Evolutionary conservation across 2,329 filamentous ascomycete species (phyloP).

Genomic region (Xylaria sp.): DNA sequence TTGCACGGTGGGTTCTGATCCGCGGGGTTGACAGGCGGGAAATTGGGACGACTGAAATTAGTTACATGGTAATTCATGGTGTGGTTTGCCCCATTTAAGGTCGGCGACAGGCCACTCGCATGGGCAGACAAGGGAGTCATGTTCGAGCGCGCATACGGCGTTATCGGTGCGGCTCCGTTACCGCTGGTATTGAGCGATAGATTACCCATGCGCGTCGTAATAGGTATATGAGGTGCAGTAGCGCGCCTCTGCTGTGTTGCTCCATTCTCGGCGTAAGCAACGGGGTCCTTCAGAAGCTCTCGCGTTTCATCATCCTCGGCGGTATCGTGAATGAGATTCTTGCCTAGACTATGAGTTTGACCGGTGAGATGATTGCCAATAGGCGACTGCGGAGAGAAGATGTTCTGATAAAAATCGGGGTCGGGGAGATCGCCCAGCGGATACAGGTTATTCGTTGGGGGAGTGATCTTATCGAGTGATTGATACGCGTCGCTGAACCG

Average conservation of each 20-base stretch:
- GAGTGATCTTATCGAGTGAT: conserved; percentile 69
- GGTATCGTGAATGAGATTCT: conserved; percentile 76
- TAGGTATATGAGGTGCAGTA: conserved; percentile 77
- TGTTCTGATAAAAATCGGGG: conserved; percentile 68
- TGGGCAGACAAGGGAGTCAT: conserved; percentile 56
- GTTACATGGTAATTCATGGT: conserved; percentile 62
- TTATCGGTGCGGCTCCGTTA: conserved; percentile 65
- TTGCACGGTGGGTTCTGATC: conserved; percentile 98
- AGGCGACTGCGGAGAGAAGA: conserved; percentile 80
- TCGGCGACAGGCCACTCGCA: conserved; percentile 66
- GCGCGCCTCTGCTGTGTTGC: conserved; percentile 69
- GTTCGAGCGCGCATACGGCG: conserved; percentile 55
- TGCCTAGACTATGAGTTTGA: conserved; percentile 70
- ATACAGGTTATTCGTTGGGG: conserved; percentile 66
- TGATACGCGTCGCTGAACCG: conserved; percentile 73
- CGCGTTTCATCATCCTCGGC: conserved; percentile 77
- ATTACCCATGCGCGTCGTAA: conserved; percentile 72
- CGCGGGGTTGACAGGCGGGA: conserved; percentile 90
- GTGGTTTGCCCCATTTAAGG: conserved; percentile 59
- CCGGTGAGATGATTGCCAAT: conserved; percentile 77
- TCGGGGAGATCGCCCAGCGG: conserved; percentile 69
- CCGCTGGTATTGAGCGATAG: conserved; percentile 78
- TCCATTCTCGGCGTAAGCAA: conserved; percentile 79
- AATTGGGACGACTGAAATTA: conserved; percentile 72
- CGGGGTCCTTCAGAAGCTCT: conserved; percentile 76